Evolutionary conservation across 2,329 filamentous ascomycete genomes (phyloP), one percentile per base, ranked within the genome.

Genomic region (Elsinoe perseae): DNA sequence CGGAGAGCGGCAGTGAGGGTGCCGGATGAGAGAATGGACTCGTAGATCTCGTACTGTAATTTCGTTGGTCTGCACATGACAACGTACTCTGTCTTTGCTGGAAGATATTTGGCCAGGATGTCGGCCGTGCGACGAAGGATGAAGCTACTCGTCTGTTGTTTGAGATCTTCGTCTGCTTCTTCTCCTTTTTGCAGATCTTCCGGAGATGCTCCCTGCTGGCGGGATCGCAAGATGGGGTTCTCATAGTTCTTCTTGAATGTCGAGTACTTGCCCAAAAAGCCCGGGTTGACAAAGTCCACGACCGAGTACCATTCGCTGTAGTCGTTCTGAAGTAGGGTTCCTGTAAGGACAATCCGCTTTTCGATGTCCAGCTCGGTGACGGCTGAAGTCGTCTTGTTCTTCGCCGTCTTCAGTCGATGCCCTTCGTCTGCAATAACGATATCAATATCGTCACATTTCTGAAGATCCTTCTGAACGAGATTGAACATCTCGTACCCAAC

Each of bases 401-500:
- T 82, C 7, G 83, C 78, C 0, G 83, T 85, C 69, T 86, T 86
- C 36, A 86, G 70, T 46, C 83, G 73, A 64, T 86, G 83, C 0
- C 83, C 83, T 69, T 86, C 83, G 62, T 86, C 83, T n/a, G 82
- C 82, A 62, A 86, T 80, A 56, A 86, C 78, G 56, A 86, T 85
- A 64, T 88, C 85, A 50, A 89, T 80, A 1, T 80, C 79, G 56
- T 73, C 69, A 5, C 80, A 81, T 63, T 81, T 81, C 60, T 81
- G 79, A 43, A 88, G 69, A 53, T 85, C 82, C 52, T 83, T 82
- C 60, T 85, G 80, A 1, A 87, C 80, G 3, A 76, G 78, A 48
- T 83, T 77, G 27, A 87, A 71, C 68, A 84, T 85, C 67, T 88
- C 85, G 64, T 88, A 88, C 1, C 85, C 85, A 57, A 88, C 81